Base-by-base conservation (phyloP, 306 rosid species). In the Vigna reflexopilosa region DNA sequence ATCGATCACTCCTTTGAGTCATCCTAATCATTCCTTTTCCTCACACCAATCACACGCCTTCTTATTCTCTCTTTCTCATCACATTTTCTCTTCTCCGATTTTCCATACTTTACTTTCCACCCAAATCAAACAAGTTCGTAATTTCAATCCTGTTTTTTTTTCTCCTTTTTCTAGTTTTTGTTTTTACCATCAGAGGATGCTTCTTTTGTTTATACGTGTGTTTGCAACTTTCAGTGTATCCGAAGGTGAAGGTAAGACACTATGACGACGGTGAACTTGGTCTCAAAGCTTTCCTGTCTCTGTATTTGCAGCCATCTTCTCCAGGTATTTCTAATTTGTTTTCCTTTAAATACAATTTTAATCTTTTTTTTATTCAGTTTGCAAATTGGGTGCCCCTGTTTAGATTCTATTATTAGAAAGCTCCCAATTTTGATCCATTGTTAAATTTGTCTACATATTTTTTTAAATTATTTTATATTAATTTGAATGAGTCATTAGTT, bases 161-260 rank as follows among this genome's bases (percentile, higher is more conserved):
- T 26, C 3, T 0, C 0, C 26, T 2, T 26, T 26, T 26, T 66
- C 0, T 19, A 2, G 0, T 38, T 61, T 4, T 61, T 61, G 38
- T 61, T 40, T 38, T 38, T 64, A 10, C 15, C 45, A 2, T 9
- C 47, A 1, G 15, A 32, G 6, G 16, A 1, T 1, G 26, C 34
- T 10, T 12, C 24, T 66, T 17, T 4, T 47, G 38, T 14, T 57
- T 77, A 75, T 75, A 50, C n/a, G 20, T 48, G 6, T 68, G 17
- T 61, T 20, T 72, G 48, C 20, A 34, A 4, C 6, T 49, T 48
- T 28, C 75, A 80, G 89, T 86, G 89, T 76, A 83, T 80, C 81
- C 86, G 1, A 86, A 62, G 78, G 85, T 86, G 78, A 86, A 61
- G 84, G 84, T 83, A 13, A 80, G 81, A 34, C 81, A 50, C 14